These are phyloP conservation scores for Aspergillus steynii DNA, from an alignment of 495 filamentous ascomycete genomes.

Conservation along the genomic window DNA sequence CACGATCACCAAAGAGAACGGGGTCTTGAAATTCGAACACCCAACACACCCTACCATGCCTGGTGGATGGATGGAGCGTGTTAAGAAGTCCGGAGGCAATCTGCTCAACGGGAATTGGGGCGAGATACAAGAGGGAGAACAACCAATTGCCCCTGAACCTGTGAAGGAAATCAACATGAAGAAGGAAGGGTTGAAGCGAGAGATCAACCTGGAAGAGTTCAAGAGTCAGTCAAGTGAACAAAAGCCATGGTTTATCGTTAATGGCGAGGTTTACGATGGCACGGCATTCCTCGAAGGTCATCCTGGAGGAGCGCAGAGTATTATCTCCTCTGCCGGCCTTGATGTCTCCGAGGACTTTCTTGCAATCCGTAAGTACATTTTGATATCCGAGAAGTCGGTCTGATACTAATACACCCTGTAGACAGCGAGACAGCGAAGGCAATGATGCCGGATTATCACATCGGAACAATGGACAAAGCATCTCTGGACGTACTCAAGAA, in stretches of 20 bases:
- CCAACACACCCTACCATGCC: constrained; percentile 81
- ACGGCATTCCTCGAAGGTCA: constrained; percentile 81
- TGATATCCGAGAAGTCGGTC: not conserved
- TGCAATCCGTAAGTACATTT: constrained; percentile 74
- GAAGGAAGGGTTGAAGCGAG: constrained; percentile 61
- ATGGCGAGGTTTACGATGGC: constrained; percentile 92
- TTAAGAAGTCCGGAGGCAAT: constrained; percentile 87
- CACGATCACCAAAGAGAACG: constrained; percentile 69
- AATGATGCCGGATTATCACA: constrained; percentile 90
- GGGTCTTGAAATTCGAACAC: constrained; percentile 78
- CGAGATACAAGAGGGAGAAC: constrained; percentile 64
- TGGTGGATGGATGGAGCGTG: constrained; percentile 94
- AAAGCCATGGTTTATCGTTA: constrained; percentile 87
- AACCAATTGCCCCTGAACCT: constrained; percentile 39
- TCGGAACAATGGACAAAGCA: constrained; percentile 70
- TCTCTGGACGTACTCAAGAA: constrained; percentile 53
- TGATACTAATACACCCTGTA: constrained; percentile 31
- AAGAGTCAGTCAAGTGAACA: constrained; percentile 64
- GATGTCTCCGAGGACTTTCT: constrained; percentile 94
- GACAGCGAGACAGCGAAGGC: constrained; percentile 89
- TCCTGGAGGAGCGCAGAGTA: constrained; percentile 87
- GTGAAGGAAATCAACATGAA: constrained; percentile 81
- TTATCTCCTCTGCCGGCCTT: constrained; percentile 77
- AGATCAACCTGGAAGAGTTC: constrained; percentile 72
- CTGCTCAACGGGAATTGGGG: constrained; percentile 86